Conservation (phyloP, 176 grass and related monocot genomes). For the Aegilops longissima region DNA sequence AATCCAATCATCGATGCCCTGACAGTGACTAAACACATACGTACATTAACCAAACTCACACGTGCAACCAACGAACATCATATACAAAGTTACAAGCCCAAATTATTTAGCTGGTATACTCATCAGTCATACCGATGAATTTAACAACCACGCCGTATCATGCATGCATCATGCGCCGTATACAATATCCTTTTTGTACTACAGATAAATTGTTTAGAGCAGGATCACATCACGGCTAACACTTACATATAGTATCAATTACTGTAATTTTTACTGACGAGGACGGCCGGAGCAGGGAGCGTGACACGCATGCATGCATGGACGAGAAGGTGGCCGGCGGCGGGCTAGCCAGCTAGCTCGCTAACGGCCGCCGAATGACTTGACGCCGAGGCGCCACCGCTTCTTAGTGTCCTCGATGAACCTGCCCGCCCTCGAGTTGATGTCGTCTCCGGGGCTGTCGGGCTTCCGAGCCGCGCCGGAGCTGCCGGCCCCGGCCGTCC, state of each 20-base stretch:
- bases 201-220: not conserved
- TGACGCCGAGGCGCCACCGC: not conserved
- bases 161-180: not conserved
- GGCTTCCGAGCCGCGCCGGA: not conserved
- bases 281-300: not conserved
- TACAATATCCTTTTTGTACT: not conserved
- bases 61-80: not conserved
- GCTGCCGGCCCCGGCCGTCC: not conserved
- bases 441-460: not conserved
- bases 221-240: not conserved
- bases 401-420: slow-evolving; percentile 24
- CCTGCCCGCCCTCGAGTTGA: slow-evolving; percentile 24
- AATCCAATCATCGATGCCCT: not conserved
- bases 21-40: not conserved
- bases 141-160: not conserved
- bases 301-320: not conserved
- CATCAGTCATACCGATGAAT: not conserved
- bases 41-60: not conserved
- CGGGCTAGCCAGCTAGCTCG: not conserved
- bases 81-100: not conserved
- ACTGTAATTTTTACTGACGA: not conserved
- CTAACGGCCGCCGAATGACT: slow-evolving; percentile 20
- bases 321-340: not conserved
- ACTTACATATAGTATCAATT: not conserved
- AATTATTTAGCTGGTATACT: not conserved